Conservation (phyloP, 345 rosid species). For the Dimocarpus longan region DNA sequence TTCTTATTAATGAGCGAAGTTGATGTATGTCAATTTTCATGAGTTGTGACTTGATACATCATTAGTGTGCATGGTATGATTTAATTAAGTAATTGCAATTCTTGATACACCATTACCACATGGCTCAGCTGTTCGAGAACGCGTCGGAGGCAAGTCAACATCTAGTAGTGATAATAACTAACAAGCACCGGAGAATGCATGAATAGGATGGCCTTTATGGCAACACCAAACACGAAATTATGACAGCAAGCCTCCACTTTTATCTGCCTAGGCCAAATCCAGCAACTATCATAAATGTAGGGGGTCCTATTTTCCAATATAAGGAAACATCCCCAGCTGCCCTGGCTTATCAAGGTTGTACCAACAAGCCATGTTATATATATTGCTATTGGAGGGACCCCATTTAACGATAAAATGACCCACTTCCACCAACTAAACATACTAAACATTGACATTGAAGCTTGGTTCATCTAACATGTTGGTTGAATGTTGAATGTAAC, state of each 20-base stretch:
- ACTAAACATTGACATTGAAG: not conserved
- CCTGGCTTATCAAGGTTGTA: not conserved
- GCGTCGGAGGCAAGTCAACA: no score
- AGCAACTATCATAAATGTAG: conserved; percentile 10
- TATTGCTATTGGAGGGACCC: conserved; percentile 14
- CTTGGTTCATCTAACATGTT: not conserved
- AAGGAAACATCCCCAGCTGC: not conserved
- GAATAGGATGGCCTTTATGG: not conserved
- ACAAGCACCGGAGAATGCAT: not conserved
- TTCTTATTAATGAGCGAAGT: not conserved
- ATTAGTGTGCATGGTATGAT: not conserved
- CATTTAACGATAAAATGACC: not conserved
- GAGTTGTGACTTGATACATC: not conserved
- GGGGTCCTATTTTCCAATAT: not conserved
- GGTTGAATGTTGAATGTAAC: conserved; percentile 2
- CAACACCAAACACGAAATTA: not conserved
- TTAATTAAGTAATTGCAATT: not conserved
- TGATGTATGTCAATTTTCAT: not conserved
- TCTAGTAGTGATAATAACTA: no score
- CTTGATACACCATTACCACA: no score
- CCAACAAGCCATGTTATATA: conserved; percentile 26
- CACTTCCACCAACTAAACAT: not conserved
- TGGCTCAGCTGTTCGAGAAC: no score
- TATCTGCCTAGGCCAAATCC: not conserved
- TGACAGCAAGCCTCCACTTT: not conserved